Evolutionary conservation across 2,329 filamentous ascomycete genomes (phyloP).

Genomic region (Diaporthe nobilis): DNA sequence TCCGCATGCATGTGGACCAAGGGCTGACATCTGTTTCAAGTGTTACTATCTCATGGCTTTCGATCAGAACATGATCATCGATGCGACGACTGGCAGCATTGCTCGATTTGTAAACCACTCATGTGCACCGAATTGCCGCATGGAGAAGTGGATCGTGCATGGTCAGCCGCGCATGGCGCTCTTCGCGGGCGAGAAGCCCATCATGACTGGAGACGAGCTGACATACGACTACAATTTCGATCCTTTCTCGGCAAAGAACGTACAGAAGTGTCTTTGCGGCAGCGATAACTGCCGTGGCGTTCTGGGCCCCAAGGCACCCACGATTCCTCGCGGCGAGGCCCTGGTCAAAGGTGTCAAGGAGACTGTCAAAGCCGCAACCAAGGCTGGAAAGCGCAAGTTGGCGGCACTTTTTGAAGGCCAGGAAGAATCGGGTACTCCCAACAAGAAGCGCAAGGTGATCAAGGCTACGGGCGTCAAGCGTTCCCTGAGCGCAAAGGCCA

Average conservation of each 20-base stretch:
- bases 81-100: constrained; percentile 95
- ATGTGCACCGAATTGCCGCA: constrained; percentile 94
- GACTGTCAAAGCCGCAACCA: constrained; percentile 46
- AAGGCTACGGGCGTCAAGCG: constrained; percentile 53
- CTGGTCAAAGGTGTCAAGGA: constrained; percentile 42
- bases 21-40: constrained; percentile 58
- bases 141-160: constrained; percentile 98
- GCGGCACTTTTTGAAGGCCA: constrained; percentile 65
- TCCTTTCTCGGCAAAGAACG: constrained; percentile 77
- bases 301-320: constrained; percentile 72
- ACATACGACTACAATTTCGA: constrained; percentile 92
- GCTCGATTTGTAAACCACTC: constrained; percentile 99
- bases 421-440: constrained; percentile 48
- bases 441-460: constrained; percentile 65
- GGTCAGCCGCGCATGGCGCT: constrained; percentile 96
- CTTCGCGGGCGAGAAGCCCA: constrained; percentile 90
- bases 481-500: constrained; percentile 52
- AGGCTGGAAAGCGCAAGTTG: constrained; percentile 69
- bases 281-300: constrained; percentile 75
- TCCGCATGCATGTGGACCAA: neutral
- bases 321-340: constrained; percentile 63
- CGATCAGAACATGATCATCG: constrained; percentile 98
- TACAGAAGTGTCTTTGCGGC: constrained; percentile 76
- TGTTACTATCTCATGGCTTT: constrained; percentile 99
- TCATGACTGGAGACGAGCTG: constrained; percentile 95